Base-by-base conservation (phyloP, 257 asterid species). In the Scutellaria galericulata region DNA sequence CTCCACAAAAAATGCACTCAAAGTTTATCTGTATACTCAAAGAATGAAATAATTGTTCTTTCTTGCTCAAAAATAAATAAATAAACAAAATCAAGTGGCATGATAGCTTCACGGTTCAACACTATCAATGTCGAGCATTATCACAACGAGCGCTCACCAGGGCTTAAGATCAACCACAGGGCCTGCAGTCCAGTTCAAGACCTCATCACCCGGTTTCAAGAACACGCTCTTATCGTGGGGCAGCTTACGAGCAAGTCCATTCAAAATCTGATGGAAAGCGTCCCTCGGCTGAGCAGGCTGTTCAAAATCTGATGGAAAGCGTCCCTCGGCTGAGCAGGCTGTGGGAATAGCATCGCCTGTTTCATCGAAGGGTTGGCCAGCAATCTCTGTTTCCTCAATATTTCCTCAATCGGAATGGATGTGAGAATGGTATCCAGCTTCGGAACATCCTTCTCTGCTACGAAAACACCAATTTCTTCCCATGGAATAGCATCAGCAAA, bases 401-500 rank as follows among this genome's bases (percentile, higher is more conserved):
- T 82, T 74, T 86, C 95, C 1, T 82, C 83, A 0, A 84, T 77
- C 9, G 86, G 90, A 60, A 91, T 86, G 8, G 92, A 85, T 47
- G 95, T 87, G 68, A 89, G 93, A 35, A 91, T 87, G 5, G 93
- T 83, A 27, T 89, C 96, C 66, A 91, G 76, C 39, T 82, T 83
- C 0, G 96, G 96, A 8, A 91, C 95, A 66, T 91, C 96, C 58
- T 89, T 77, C 62, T 91, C 96, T 2, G 85, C 90, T 2, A 91
- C 90, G 44, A 85, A 89, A 4, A 89, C 92, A 0, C 95, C 95
- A 3, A 91, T 91, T 3, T 92, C 96, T 77, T 92, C 97, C 96
- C 96, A 89, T 11, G 96, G 97, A 56, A 92, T 89, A 11, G 96
- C 97, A 18, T 89, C 96, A 9, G 96, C 95, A 67, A 92, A 92